Percentiles rank a stretch among this genome's conserved stretches.
Evolutionary conservation across 2,329 filamentous ascomycete genomes (phyloP).

Genomic region (Clonostachys rosea): DNA sequence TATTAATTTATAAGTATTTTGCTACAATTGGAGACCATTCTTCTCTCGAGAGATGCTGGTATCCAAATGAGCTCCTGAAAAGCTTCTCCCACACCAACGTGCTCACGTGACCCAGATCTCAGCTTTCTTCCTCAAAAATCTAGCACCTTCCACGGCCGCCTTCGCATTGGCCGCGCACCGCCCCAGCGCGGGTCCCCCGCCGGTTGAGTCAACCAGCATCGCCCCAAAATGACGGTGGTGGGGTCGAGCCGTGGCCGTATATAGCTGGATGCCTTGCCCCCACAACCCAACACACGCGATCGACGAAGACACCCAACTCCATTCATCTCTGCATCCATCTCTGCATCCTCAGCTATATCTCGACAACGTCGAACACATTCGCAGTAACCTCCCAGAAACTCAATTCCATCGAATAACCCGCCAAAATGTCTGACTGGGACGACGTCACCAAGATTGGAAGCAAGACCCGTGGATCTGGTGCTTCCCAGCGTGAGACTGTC

Average conservation of each 20-base stretch:
- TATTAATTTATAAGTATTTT: no score
- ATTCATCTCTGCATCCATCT: neutral
- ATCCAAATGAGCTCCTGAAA: no score
- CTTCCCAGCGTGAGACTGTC: constrained; percentile 73
- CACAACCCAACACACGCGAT: neutral
- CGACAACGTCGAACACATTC: neutral
- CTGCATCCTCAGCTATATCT: neutral
- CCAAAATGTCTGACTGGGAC: constrained; percentile 72
- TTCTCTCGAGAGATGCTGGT: no score
- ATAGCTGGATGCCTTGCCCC: neutral
- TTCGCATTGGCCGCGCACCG: neutral
- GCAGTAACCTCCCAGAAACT: neutral
- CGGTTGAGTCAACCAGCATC: constrained; percentile 2
- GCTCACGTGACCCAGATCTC: no score
- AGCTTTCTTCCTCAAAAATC: neutral
- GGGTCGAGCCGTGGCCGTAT: neutral
- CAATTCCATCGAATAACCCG: no score
- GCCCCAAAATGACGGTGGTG: neutral
- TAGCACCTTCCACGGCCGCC: neutral
- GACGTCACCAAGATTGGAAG: constrained; percentile 88
- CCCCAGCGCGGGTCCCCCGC: constrained; percentile 2
- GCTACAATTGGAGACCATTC: no score
- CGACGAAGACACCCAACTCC: no score
- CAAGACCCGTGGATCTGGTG: constrained; percentile 68
- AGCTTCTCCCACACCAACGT: no score